A percentile compares a stretch with the other conserved stretches of the same genome.
Evolutionary conservation across 768 basidiomycete genomes (phyloP).

Genomic region (Calocybe indica): DNA sequence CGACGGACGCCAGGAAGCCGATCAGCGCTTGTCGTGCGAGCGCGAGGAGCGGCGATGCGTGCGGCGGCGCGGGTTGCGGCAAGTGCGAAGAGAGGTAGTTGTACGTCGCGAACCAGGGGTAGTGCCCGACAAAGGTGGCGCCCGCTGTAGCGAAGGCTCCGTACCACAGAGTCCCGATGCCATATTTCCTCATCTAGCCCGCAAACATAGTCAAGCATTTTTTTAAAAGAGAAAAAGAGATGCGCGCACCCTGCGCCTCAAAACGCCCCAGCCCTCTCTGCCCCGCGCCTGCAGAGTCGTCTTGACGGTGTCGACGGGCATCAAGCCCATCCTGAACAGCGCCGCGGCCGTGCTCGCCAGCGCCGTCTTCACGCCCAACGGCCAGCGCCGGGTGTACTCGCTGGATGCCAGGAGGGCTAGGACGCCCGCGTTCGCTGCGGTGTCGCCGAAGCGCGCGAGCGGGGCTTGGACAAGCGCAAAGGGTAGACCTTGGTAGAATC

Average conservation of each 20-base stretch:
- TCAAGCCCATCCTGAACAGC: slow-evolving; percentile 83
- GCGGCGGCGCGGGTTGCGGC: slow-evolving; percentile 41
- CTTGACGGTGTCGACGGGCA: slow-evolving; percentile 91
- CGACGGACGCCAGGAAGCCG: slow-evolving; percentile 81
- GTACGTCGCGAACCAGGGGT: slow-evolving; percentile 87
- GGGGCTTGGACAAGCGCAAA: slow-evolving; percentile 88
- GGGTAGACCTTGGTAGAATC: slow-evolving; percentile 84
- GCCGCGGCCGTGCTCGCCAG: slow-evolving; percentile 80
- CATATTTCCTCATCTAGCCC: slow-evolving; percentile 62
- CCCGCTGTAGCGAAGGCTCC: slow-evolving; percentile 89
- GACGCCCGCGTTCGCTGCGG: slow-evolving; percentile 90
- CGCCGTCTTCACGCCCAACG: slow-evolving; percentile 63
- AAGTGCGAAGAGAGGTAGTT: slow-evolving; percentile 68
- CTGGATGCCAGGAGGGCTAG: slow-evolving; percentile 80
- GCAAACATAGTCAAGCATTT: not conserved
- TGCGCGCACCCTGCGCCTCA: slow-evolving; percentile 53
- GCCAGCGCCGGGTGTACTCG: slow-evolving; percentile 59
- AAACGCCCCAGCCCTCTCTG: slow-evolving; percentile 54
- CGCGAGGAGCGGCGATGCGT: slow-evolving; percentile 47
- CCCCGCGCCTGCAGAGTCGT: slow-evolving; percentile 95
- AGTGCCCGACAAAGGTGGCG: slow-evolving; percentile 91
- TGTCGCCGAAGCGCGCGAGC: slow-evolving; percentile 86
- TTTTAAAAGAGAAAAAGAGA: not conserved
- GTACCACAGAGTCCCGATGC: slow-evolving; percentile 79
- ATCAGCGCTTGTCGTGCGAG: slow-evolving; percentile 74